phyloP scores from a whole-genome alignment of 2,329 filamentous ascomycete species.

The Trichoderma sp. region DNA sequence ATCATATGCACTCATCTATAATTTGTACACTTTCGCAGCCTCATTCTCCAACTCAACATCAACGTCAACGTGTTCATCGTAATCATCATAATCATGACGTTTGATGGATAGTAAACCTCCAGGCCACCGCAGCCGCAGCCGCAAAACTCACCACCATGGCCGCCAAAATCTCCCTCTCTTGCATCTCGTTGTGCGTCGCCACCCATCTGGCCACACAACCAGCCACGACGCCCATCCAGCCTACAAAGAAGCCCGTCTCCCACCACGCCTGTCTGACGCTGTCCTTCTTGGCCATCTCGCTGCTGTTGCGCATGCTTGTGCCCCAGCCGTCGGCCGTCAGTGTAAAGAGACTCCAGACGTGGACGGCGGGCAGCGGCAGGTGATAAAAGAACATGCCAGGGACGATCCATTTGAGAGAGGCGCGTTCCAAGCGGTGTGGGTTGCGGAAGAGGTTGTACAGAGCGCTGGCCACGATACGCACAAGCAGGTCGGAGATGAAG shows the following conservation, averaged over 20 bases:
- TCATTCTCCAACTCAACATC: background rate
- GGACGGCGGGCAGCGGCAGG: slow-evolving; percentile 26
- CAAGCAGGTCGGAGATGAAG: slow-evolving; percentile 21
- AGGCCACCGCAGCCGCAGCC: background rate
- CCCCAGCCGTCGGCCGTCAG: slow-evolving; percentile 29
- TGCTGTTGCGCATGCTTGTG: slow-evolving; percentile 27
- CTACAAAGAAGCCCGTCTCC: slow-evolving; percentile 27
- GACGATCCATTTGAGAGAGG: slow-evolving; percentile 23
- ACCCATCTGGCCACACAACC: slow-evolving; percentile 18
- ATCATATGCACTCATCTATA: background rate
- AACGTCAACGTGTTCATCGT: background rate
- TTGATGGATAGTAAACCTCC: slow-evolving; percentile 10
- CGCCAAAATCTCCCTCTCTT: background rate
- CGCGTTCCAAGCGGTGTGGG: slow-evolving; percentile 24
- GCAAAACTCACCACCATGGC: slow-evolving; percentile 1
- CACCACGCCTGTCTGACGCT: slow-evolving; percentile 25
- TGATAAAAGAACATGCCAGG: slow-evolving; percentile 29
- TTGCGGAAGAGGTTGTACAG: slow-evolving; percentile 26
- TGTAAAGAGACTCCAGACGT: slow-evolving; percentile 28
- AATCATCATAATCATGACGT: background rate
- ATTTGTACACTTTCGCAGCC: background rate
- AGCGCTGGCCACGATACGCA: slow-evolving; percentile 20
- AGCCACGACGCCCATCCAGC: slow-evolving; percentile 27
- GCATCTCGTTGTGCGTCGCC: background rate
- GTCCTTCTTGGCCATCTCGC: slow-evolving; percentile 22